Base-by-base conservation (phyloP, 352 stramenopile genomes). In the Blastocystis sp. region DNA sequence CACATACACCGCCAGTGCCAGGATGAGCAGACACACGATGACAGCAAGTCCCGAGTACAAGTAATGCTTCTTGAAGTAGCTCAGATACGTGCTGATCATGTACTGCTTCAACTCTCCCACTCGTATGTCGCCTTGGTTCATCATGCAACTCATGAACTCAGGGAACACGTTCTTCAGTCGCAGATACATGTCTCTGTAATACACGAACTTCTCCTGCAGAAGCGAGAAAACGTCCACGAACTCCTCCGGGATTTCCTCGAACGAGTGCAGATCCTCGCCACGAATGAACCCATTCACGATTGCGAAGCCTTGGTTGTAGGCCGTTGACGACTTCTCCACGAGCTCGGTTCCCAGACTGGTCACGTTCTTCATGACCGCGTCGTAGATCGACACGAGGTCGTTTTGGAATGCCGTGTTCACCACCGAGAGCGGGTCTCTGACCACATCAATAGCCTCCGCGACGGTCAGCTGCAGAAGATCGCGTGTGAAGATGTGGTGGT, bases 31-130 rank as follows among this genome's bases (percentile, higher is more conserved):
- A 51, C 32, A 27, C 44, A 61, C 46, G 11, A 64, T 11, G 7
- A 81, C 1, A 29, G 63, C 69, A 32, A 63, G 8, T 9, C 44
- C 4, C 21, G 69, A 63, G 40, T 81, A 81, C 6, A 61, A 64
- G 32, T 49, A 81, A 46, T 81, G 69, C 32, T 32, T 34, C 51
- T 64, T 81, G 51, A 64, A 81, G 40, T 81, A 81, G 18, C 24
- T 32, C 0, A 81, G 14, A 61, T 81, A 81, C 6, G 53, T 51
- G 1, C 4, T 36, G 1, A 81, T 24, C n/a, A 81, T 24, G 42
- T 49, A 81, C 21, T 16, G 6, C 27, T 81, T 81, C 46, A 81
- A 64, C 0, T 65, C 9, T 7, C 42, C 29, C 14, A 64, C 32
- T 16, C 18, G 44, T 29, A 48, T 57, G 8, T 32, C 4, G 14